phyloP scores from a whole-genome alignment of 1,284 basidiomycete genomes.

The Xerocomus minutiporus region DNA sequence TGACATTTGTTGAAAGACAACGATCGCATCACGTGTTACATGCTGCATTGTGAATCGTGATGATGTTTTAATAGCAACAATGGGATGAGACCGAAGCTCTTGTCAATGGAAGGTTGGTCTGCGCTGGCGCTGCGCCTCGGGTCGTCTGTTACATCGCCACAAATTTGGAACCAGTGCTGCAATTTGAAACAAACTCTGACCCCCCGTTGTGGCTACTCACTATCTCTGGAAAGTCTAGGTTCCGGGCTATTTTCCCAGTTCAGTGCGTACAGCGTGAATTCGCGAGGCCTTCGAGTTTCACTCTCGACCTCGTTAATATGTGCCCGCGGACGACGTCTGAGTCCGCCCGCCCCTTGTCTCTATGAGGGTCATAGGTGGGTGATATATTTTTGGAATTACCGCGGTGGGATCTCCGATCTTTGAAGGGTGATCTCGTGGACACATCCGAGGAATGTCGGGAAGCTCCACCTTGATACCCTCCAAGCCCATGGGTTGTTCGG shows the following conservation, averaged over 20 bases:
- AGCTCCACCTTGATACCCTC: not conserved
- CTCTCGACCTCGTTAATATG: not conserved
- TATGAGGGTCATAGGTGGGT: not conserved
- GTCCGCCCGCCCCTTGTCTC: not conserved
- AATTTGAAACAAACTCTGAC: not conserved
- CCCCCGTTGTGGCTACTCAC: not conserved
- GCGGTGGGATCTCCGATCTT: not conserved
- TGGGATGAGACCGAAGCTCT: too few species aligned
- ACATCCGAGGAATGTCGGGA: not conserved
- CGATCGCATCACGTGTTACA: too few species aligned
- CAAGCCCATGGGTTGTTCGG: not conserved
- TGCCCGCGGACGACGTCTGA: conserved; percentile 17
- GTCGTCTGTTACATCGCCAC: not conserved
- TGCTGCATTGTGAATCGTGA: too few species aligned
- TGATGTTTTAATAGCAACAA: too few species aligned
- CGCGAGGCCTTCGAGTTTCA: not conserved
- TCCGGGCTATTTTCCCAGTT: not conserved
- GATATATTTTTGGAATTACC: not conserved
- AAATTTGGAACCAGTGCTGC: not conserved
- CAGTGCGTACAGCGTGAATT: not conserved
- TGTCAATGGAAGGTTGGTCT: not conserved
- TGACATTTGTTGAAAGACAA: too few species aligned
- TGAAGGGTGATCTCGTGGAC: not conserved
- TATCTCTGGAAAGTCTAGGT: not conserved
- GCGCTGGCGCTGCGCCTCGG: not conserved